A percentile compares a stretch with the other conserved stretches of the same genome.
Conservation (phyloP, 129 eudicot species). For the Chrysanthemum makinoi region DNA sequence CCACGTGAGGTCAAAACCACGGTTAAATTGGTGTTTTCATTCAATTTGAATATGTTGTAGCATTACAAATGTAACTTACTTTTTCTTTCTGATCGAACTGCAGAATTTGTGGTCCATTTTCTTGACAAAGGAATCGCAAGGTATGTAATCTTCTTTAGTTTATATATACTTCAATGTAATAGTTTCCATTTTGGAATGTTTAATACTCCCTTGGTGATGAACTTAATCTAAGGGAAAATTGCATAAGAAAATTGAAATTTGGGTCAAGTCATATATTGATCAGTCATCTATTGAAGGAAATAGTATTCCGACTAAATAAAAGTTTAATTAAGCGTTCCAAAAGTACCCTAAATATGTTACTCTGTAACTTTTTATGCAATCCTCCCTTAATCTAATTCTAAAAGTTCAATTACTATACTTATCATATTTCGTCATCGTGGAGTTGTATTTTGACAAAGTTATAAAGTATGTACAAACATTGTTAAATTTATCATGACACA, state of each 20-base stretch:
- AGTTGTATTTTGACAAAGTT: neutral
- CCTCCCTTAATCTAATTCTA: too few species aligned
- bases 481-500: neutral
- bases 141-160: constrained; percentile 11
- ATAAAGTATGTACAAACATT: neutral
- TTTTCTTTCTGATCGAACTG: constrained; percentile 4
- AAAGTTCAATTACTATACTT: too few species aligned
- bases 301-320: too few species aligned
- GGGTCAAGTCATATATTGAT: too few species aligned
- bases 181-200: neutral
- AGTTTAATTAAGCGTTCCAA: too few species aligned
- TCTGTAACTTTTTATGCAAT: too few species aligned
- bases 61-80: neutral
- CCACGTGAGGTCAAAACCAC: neutral
- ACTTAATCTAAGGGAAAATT: too few species aligned
- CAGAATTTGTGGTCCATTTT: constrained; percentile 51
- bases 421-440: too few species aligned
- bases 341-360: too few species aligned
- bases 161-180: neutral
- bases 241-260: too few species aligned
- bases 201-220: neutral
- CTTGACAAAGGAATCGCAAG: constrained; percentile 55
- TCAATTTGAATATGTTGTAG: neutral
- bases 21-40: neutral
- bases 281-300: too few species aligned